Evolutionary conservation across 129 eudicot species (phyloP).

Genomic region (Tagetes erecta): DNA sequence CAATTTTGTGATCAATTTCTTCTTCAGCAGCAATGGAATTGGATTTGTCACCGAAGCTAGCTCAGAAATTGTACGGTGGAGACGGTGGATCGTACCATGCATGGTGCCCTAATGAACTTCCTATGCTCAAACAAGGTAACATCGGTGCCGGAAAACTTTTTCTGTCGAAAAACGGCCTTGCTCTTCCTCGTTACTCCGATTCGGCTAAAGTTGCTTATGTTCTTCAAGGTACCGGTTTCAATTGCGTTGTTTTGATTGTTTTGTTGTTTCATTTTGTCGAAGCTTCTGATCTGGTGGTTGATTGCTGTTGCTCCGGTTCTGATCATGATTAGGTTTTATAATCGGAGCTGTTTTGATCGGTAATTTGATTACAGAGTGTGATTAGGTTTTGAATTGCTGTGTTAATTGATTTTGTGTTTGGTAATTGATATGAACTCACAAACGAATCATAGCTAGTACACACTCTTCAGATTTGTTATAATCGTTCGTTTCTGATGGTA

Average conservation of each 20-base stretch:
- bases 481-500: background rate
- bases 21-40: constrained; percentile 43
- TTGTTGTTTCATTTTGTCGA: background rate
- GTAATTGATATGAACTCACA: background rate
- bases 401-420: constrained; percentile 21
- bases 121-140: constrained; percentile 68
- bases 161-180: constrained; percentile 64
- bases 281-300: background rate
- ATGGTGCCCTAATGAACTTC: constrained; percentile 74
- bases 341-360: background rate
- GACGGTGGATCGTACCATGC: constrained; percentile 68
- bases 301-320: background rate
- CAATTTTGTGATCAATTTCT: background rate
- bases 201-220: constrained; percentile 82
- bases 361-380: background rate
- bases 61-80: constrained; percentile 58
- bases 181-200: constrained; percentile 72
- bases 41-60: constrained; percentile 64
- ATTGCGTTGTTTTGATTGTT: background rate
- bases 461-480: background rate
- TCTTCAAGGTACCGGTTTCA: constrained; percentile 62
- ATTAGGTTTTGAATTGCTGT: background rate
- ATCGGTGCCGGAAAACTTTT: constrained; percentile 77
- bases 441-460: background rate
- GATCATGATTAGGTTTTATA: constrained; percentile 25